Percentiles rank a stretch among this genome's conserved stretches.
phyloP scores from a whole-genome alignment of 345 rosid species.

The Streptanthus diversifolius region DNA sequence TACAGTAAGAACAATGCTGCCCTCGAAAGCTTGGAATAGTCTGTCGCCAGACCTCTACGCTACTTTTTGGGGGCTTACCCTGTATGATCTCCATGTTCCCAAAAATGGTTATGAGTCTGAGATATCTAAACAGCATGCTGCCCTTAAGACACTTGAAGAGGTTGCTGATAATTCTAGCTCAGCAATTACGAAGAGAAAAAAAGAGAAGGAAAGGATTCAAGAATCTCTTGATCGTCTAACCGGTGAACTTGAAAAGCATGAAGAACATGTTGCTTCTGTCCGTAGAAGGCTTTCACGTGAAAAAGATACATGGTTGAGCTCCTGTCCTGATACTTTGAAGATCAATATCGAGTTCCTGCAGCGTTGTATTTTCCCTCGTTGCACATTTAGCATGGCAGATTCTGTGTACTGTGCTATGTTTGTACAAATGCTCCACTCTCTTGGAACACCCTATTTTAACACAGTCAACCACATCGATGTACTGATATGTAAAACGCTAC shows the following conservation, averaged over 20 bases:
- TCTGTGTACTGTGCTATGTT: constrained; percentile 98
- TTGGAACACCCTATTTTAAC: constrained; percentile 97
- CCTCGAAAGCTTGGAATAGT: constrained; percentile 98
- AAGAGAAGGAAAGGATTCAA: constrained; percentile 99
- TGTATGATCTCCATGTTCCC: constrained; percentile 98
- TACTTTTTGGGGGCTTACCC: constrained; percentile 96
- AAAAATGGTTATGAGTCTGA: constrained; percentile 90
- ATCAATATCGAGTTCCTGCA: constrained; percentile 99
- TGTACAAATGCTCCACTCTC: constrained; percentile 93
- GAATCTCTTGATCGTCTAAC: constrained; percentile 93
- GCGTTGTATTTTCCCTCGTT: constrained; percentile 97
- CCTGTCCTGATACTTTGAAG: constrained; percentile 97
- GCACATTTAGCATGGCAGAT: constrained; percentile 99
- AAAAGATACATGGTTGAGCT: constrained; percentile 95
- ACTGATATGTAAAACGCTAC: constrained; percentile 90
- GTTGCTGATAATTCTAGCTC: constrained; percentile 92
- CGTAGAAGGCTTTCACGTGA: constrained; percentile 81
- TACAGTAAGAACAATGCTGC: constrained; percentile 84
- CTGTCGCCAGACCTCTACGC: constrained; percentile 97
- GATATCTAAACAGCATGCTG: constrained; percentile 87
- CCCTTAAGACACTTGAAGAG: constrained; percentile 95
- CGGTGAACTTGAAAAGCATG: constrained; percentile 80
- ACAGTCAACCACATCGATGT: constrained; percentile 99
- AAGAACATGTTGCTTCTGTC: constrained; percentile 93
- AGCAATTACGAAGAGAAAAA: constrained; percentile 91